Evolutionary conservation across 345 rosid species (phyloP).

Genomic region (Toxicodendron radicans): DNA sequence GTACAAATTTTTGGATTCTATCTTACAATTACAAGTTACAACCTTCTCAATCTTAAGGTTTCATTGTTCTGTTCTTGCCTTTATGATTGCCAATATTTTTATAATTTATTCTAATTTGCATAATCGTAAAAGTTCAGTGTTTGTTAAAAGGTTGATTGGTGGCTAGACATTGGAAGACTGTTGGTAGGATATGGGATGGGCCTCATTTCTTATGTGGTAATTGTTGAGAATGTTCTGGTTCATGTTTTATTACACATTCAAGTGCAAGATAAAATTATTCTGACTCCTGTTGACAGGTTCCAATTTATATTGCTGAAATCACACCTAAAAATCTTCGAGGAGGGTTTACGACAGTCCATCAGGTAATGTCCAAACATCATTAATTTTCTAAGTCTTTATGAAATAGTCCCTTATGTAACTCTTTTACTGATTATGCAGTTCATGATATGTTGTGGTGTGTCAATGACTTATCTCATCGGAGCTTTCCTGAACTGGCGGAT

Average conservation of each 20-base stretch:
- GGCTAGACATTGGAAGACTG: slow-evolving; percentile 72
- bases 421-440: slow-evolving; percentile 42
- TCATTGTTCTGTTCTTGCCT: background rate
- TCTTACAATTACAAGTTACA: no score
- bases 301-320: slow-evolving; percentile 81
- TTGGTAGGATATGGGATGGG: slow-evolving; percentile 72
- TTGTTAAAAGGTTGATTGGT: slow-evolving; percentile 50
- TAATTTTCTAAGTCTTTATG: background rate
- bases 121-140: slow-evolving; percentile 2
- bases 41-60: background rate
- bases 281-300: slow-evolving; percentile 42
- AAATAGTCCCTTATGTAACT: background rate
- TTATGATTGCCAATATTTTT: background rate
- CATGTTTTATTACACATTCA: slow-evolving; percentile 2
- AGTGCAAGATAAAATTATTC: slow-evolving; percentile 4
- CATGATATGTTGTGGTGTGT: slow-evolving; percentile 70
- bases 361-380: slow-evolving; percentile 35
- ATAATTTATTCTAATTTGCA: background rate
- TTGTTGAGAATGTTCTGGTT: slow-evolving; percentile 5
- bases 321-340: slow-evolving; percentile 77
- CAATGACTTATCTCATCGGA: slow-evolving; percentile 66
- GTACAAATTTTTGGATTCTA: slow-evolving; percentile 23
- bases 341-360: slow-evolving; percentile 66
- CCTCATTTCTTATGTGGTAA: slow-evolving; percentile 76
- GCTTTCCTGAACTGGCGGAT: slow-evolving; percentile 61